These are phyloP conservation scores for Eucalyptus urophylla DNA, from an alignment of 345 rosid species.

Conservation along the genomic window DNA sequence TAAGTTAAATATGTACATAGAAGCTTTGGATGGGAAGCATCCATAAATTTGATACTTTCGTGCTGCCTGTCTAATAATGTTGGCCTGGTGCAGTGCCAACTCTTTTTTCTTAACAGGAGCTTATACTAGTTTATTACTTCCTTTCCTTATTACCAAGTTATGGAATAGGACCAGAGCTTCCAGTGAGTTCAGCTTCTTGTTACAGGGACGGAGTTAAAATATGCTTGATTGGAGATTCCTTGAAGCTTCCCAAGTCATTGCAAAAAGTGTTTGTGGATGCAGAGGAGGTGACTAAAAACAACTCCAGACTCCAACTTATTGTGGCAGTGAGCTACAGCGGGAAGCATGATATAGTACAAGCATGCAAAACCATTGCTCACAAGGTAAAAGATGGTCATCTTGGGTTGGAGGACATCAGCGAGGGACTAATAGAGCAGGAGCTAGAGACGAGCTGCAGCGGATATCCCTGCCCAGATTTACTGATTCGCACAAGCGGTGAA, in stretches of 20 bases:
- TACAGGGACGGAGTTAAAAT: constrained; percentile 35
- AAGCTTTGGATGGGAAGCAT: neutral
- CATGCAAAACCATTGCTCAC: constrained; percentile 48
- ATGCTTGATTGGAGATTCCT: constrained; percentile 54
- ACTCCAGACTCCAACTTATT: constrained; percentile 44
- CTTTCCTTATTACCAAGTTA: neutral
- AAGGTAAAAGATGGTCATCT: constrained; percentile 38
- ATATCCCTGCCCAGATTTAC: constrained; percentile 55
- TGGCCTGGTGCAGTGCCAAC: neutral
- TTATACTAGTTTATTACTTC: neutral
- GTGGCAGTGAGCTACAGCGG: constrained; percentile 79
- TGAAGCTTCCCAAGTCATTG: constrained; percentile 40
- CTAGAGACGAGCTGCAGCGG: constrained; percentile 50
- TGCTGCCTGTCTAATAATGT: neutral
- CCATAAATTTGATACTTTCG: neutral
- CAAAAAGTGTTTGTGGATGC: constrained; percentile 13
- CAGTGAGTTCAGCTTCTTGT: neutral
- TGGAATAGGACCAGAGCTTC: neutral
- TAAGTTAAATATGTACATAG: neutral
- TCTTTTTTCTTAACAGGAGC: neutral
- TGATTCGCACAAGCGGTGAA: constrained; percentile 76
- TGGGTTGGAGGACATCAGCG: constrained; percentile 34
- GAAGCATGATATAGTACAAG: constrained; percentile 57
- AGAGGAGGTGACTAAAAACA: constrained; percentile 35
- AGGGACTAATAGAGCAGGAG: constrained; percentile 49